Percentiles rank a stretch among this genome's conserved stretches.
Conservation (phyloP, 2,329 filamentous ascomycete genomes). For the Ophiostoma sp. region DNA sequence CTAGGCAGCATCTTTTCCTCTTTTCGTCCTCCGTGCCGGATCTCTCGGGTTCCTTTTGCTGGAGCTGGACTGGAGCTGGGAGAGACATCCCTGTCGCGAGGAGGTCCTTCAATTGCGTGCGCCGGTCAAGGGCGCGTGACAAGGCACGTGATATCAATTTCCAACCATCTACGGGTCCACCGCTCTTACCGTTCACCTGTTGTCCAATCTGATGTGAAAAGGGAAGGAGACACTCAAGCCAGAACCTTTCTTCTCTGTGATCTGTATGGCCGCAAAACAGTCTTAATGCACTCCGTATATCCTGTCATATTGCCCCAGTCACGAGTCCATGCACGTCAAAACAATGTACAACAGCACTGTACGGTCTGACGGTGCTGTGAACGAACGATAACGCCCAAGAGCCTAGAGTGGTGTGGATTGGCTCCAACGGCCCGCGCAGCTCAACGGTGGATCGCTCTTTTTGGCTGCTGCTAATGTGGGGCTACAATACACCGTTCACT, state of each 20-base stretch:
- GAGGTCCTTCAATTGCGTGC: background rate
- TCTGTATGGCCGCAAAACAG: background rate
- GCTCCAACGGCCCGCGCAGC: constrained; percentile 8
- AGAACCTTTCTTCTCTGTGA: background rate
- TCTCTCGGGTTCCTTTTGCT: background rate
- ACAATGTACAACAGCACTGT: background rate
- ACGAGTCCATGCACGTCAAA: background rate
- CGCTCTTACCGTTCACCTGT: background rate
- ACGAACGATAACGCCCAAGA: background rate
- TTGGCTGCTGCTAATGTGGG: background rate
- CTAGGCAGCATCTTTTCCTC: background rate
- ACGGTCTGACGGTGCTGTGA: background rate
- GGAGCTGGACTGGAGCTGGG: background rate
- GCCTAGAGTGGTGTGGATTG: background rate
- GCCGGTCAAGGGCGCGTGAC: background rate
- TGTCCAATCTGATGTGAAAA: too few species aligned
- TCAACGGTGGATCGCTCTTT: background rate
- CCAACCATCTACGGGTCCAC: background rate
- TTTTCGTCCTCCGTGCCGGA: too few species aligned
- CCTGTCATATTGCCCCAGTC: background rate
- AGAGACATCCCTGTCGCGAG: background rate
- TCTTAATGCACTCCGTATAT: too few species aligned
- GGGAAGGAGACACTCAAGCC: too few species aligned
- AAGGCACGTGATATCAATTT: background rate
- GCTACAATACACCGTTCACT: too few species aligned